Percentiles rank a stretch among this genome's conserved stretches.
Evolutionary conservation across 768 basidiomycete species (phyloP).

Genomic region (Aureoboletus auriporus): DNA sequence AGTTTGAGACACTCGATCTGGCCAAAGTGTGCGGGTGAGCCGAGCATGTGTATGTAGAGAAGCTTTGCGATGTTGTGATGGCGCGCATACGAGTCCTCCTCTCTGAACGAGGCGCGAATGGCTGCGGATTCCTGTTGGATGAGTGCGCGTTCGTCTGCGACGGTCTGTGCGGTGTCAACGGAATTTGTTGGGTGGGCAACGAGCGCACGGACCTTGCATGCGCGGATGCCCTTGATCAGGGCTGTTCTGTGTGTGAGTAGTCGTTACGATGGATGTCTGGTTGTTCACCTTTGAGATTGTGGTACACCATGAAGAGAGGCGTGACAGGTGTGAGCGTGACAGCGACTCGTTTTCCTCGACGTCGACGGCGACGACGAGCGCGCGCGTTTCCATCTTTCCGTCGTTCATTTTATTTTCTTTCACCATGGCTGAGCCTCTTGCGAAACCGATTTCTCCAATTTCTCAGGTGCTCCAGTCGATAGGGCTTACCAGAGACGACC

Average conservation of each 20-base stretch:
- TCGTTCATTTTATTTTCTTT: neutral
- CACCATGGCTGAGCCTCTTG: slow-evolving; percentile 20
- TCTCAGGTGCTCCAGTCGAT: slow-evolving; percentile 67
- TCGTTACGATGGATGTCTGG: neutral
- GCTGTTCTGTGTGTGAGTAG: slow-evolving; percentile 46
- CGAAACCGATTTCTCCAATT: slow-evolving; percentile 55
- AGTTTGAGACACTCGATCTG: slow-evolving; percentile 97
- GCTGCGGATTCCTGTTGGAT: slow-evolving; percentile 98
- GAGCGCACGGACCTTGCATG: slow-evolving; percentile 74
- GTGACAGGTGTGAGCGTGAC: slow-evolving; percentile 28
- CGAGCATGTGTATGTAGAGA: slow-evolving; percentile 98
- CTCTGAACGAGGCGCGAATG: slow-evolving; percentile 93
- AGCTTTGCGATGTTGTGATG: slow-evolving; percentile 98
- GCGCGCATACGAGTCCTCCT: slow-evolving; percentile 92
- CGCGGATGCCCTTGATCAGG: slow-evolving; percentile 95
- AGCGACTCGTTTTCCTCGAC: slow-evolving; percentile 14
- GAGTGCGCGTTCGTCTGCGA: slow-evolving; percentile 95
- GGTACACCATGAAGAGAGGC: slow-evolving; percentile 61
- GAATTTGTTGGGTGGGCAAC: slow-evolving; percentile 8
- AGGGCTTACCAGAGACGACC: slow-evolving; percentile 75
- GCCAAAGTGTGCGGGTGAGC: slow-evolving; percentile 97
- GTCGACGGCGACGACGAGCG: slow-evolving; percentile 19
- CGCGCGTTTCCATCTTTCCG: neutral
- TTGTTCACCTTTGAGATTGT: slow-evolving; percentile 76
- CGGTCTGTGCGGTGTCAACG: slow-evolving; percentile 56